Evolutionary conservation across 1,284 basidiomycete genomes (phyloP).

Genomic region (Athelia sp.): DNA sequence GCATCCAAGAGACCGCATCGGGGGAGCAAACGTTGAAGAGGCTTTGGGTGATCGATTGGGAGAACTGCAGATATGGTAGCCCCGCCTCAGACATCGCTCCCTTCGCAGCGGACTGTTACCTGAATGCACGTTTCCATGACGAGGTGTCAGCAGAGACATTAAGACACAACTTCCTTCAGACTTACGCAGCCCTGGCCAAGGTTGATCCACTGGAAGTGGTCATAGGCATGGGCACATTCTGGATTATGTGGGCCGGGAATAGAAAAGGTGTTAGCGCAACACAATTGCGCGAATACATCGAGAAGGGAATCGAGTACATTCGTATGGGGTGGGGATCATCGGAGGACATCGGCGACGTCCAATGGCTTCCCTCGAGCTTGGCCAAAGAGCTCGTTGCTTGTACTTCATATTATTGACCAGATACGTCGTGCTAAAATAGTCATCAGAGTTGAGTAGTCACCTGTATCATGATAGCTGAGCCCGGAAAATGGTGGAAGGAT

Average conservation of each 20-base stretch:
- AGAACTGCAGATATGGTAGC: conserved; percentile 1
- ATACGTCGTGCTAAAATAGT: no score
- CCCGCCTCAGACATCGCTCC: not conserved
- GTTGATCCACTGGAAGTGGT: conserved; percentile 1
- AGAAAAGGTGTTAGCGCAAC: not conserved
- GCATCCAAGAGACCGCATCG: not conserved
- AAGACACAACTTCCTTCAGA: not conserved
- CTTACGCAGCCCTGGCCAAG: not conserved
- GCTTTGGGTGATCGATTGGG: conserved; percentile 3
- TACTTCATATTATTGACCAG: no score
- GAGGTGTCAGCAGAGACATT: not conserved
- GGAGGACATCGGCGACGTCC: no score
- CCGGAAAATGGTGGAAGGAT: no score
- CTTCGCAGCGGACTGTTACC: conserved; percentile 1
- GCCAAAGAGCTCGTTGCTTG: not conserved
- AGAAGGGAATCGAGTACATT: conserved; percentile 2
- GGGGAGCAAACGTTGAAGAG: not conserved
- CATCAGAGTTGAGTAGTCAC: no score
- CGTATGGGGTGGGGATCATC: not conserved
- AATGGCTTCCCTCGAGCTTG: not conserved
- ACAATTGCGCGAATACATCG: not conserved
- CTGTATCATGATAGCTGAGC: no score
- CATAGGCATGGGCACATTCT: not conserved
- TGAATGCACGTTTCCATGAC: not conserved
- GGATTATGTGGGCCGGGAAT: not conserved